Evolutionary conservation across 1,284 basidiomycete species (phyloP).

Genomic region (Meira miltonrushii): DNA sequence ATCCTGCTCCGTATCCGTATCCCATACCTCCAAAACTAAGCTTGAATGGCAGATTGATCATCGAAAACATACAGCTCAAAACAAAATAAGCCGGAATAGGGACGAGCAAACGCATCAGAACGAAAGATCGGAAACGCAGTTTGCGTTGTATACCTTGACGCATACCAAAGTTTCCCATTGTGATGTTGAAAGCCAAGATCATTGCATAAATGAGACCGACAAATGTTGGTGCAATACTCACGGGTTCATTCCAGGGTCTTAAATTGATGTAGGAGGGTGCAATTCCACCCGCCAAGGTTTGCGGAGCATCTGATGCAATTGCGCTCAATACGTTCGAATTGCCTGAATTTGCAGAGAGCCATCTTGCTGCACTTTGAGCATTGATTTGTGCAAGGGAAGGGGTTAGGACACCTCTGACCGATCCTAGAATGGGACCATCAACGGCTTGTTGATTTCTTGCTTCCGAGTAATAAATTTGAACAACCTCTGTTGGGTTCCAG

Average conservation of each 20-base stretch:
- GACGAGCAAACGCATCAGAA: conserved; percentile 32
- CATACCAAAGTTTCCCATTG: conserved; percentile 31
- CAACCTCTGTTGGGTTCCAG: conserved; percentile 28
- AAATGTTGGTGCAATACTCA: conserved; percentile 67
- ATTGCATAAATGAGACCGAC: conserved; percentile 71
- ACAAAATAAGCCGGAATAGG: conserved; percentile 33
- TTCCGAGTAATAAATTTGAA: conserved; percentile 32
- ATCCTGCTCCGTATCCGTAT: conserved; percentile 40
- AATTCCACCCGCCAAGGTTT: conserved; percentile 60
- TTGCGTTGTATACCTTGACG: conserved; percentile 32
- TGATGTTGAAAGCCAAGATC: conserved; percentile 56
- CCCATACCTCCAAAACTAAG: conserved; percentile 29
- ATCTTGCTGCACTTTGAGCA: conserved; percentile 22
- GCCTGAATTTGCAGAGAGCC: conserved; percentile 17
- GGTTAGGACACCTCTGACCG: background rate
- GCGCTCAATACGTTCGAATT: conserved; percentile 27
- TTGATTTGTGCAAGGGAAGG: conserved; percentile 15
- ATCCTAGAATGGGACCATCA: conserved; percentile 13
- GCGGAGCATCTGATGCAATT: conserved; percentile 58
- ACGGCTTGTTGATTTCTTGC: conserved; percentile 33
- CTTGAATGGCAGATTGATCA: conserved; percentile 44
- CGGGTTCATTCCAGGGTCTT: conserved; percentile 65
- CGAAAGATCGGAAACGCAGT: conserved; percentile 29
- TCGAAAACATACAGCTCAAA: conserved; percentile 40
- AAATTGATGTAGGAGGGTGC: conserved; percentile 60